Evolutionary conservation across 2,329 filamentous ascomycete species (phyloP).

Genomic region (Dendryphion nanum): DNA sequence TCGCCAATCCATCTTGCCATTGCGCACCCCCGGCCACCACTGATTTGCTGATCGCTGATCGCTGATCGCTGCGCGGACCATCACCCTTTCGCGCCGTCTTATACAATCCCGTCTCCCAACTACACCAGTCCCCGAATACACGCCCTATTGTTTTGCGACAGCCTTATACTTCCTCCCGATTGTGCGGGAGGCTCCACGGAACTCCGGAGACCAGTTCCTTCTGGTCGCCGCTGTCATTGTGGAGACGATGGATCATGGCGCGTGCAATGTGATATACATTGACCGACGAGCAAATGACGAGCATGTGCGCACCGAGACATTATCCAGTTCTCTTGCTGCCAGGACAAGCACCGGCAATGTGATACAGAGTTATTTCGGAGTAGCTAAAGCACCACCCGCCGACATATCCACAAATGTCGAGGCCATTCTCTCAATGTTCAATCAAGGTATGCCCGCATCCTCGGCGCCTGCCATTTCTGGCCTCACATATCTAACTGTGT

Average conservation of each 20-base stretch:
- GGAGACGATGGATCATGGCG: conserved; percentile 44
- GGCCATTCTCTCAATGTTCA: conserved; percentile 41
- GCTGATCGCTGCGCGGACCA: neutral
- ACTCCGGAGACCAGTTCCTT: conserved; percentile 23
- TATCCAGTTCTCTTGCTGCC: conserved; percentile 33
- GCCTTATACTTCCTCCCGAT: conserved; percentile 18
- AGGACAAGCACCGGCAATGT: conserved; percentile 32
- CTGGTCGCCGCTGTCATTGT: conserved; percentile 31
- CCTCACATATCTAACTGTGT: neutral
- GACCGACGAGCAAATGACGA: conserved; percentile 43
- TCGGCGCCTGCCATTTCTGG: neutral
- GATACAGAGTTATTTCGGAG: conserved; percentile 36
- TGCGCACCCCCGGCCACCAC: no score
- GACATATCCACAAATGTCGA: conserved; percentile 42
- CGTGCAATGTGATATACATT: conserved; percentile 46
- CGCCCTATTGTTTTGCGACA: conserved; percentile 20
- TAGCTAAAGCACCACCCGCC: conserved; percentile 26
- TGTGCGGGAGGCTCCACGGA: conserved; percentile 27
- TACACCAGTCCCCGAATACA: conserved; percentile 7
- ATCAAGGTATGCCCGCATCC: conserved; percentile 34
- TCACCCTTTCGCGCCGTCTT: neutral
- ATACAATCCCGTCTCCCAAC: conserved; percentile 7
- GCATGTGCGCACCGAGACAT: conserved; percentile 36
- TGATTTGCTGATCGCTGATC: no score
- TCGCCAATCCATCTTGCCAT: no score